These are phyloP conservation scores for Dothideomycetes sp. DNA, from an alignment of 2,329 filamentous ascomycete genomes.

Conservation along the genomic window DNA sequence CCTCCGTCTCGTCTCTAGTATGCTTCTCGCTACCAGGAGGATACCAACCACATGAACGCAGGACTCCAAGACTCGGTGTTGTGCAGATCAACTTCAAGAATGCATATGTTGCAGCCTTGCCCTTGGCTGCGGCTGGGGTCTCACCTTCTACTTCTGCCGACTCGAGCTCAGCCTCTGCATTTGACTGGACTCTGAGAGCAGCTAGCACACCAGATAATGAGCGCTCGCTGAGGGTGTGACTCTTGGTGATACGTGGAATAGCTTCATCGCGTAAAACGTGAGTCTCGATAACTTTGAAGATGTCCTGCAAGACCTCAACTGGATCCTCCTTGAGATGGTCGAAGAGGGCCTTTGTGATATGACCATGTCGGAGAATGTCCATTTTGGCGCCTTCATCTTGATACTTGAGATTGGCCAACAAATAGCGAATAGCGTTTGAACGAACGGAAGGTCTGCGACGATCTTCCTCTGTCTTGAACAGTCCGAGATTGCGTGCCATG, in stretches of 20 bases:
- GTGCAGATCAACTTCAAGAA: conserved; percentile 71
- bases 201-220: conserved; percentile 62
- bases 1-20: conserved; percentile 16
- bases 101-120: conserved; percentile 47
- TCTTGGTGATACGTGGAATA: conserved; percentile 64
- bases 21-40: conserved; percentile 50
- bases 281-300: conserved; percentile 58
- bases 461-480: conserved; percentile 52
- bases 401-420: conserved; percentile 68
- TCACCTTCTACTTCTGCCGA: neutral
- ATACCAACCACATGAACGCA: conserved; percentile 75
- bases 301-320: conserved; percentile 61
- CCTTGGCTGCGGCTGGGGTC: neutral
- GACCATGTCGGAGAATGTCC: conserved; percentile 67
- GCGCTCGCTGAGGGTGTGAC: conserved; percentile 61
- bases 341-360: conserved; percentile 59
- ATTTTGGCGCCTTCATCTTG: conserved; percentile 66
- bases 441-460: conserved; percentile 64
- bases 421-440: conserved; percentile 70
- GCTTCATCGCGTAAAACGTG: conserved; percentile 65
- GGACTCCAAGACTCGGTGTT: conserved; percentile 58
- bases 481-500: conserved; percentile 67
- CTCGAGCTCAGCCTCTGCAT: conserved; percentile 9
- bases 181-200: conserved; percentile 45
- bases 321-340: conserved; percentile 70